Base-by-base conservation (phyloP, 805 yeast genomes). In the Priceomyces fermenticarens region DNA sequence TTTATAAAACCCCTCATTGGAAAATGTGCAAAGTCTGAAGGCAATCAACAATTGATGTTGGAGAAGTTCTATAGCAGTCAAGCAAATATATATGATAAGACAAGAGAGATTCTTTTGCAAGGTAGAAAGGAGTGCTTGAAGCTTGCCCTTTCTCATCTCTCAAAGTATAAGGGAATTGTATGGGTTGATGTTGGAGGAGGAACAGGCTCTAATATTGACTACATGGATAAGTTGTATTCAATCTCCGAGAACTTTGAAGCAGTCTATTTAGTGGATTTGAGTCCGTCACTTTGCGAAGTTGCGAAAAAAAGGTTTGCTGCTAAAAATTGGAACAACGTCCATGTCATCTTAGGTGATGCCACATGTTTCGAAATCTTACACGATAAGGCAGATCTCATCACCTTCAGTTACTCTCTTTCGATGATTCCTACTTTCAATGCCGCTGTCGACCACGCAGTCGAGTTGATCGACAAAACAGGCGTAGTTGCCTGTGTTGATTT, bases 151-250 rank as follows among this genome's bases (percentile, higher is more conserved):
- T 59, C 82, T 17, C 89, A 85, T 58, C 61, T 83, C 29, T 47
- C 55, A 28, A 67, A 65, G 39, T 60, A 59, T 20, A 54, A 58
- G 31, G 72, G 73, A 38, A 62, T 83, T 34, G 79, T 83, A 34
- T 84, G 90, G 90, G 71, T 84, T 37, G 90, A 84, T 57, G 76
- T 87, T 54, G 95, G 95, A 38, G 95, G 95, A 26, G 95, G 95
- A 16, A 86, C 95, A 4, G 95, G 95, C 36, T 72, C 80, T 61
- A 86, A 86, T 63, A 82, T 86, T 52, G 93, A 86, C 61, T 72
- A 75, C 52, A 86, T 86, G 95, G 69, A 83, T 56, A 56, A 67
- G 32, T 63, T 79, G 35, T 63, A 75, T 37, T 71, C 80, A 10
- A 59, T 81, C 32, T 49, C 65, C 23, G 43, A 52, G 9, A 62